Conservation (phyloP, 192 early-diverging fungal genomes). For the Rhizophagus clarus region DNA sequence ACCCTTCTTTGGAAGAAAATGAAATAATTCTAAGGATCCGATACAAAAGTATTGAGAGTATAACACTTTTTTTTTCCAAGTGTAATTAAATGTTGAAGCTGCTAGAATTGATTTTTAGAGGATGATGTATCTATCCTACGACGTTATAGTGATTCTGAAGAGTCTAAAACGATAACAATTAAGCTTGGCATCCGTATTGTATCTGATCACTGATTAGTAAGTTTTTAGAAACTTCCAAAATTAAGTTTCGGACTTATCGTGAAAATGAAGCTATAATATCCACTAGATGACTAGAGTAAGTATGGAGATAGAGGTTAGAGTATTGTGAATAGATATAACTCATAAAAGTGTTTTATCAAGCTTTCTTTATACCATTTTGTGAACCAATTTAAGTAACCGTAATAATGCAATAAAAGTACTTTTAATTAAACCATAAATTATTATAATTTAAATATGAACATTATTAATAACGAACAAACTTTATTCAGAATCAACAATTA, state of each 20-base stretch:
- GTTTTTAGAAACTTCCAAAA: too few species aligned
- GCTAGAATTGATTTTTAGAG: conserved; percentile 23
- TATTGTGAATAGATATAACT: conserved; percentile 15
- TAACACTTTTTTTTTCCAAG: conserved; percentile 12
- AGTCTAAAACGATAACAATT: background rate
- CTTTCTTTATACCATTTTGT: conserved; percentile 25
- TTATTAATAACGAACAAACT: conserved; percentile 16
- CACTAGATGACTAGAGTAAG: too few species aligned
- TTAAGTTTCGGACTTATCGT: too few species aligned
- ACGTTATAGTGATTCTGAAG: conserved; percentile 30
- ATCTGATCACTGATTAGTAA: too few species aligned
- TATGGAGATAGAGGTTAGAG: conserved; percentile 14
- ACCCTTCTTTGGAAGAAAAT: too few species aligned
- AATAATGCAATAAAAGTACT: conserved; percentile 11
- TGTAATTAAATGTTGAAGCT: conserved; percentile 28
- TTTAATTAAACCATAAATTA: too few species aligned
- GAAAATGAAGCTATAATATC: too few species aligned
- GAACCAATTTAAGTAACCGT: conserved; percentile 8
- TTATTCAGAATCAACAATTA: background rate
- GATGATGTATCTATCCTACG: conserved; percentile 4
- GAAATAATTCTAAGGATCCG: too few species aligned
- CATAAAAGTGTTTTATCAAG: too few species aligned
- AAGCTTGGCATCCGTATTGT: too few species aligned
- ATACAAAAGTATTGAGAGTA: conserved; percentile 22
- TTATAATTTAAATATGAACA: too few species aligned